Conservation (phyloP, 768 basidiomycete species). For the Russula vinacea region DNA sequence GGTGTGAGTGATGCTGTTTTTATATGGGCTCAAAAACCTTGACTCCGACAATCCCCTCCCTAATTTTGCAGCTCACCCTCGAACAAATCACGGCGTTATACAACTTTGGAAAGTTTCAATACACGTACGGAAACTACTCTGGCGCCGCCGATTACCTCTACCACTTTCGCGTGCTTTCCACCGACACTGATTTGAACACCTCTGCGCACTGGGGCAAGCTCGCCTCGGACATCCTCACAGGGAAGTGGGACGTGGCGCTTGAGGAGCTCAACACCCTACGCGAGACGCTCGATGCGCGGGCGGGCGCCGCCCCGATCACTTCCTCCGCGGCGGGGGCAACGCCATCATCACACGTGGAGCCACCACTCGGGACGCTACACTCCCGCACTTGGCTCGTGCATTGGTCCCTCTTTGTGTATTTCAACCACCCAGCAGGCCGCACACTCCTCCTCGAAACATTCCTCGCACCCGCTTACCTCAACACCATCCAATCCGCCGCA, state of each 20-base stretch:
- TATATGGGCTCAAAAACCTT: conserved; percentile 13
- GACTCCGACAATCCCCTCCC: too few relatives aligned
- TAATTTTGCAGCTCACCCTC: conserved; percentile 68
- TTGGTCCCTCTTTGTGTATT: conserved; percentile 98
- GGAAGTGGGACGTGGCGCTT: conserved; percentile 92
- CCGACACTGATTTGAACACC: conserved; percentile 86
- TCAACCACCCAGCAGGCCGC: conserved; percentile 90
- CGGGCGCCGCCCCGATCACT: conserved; percentile 43
- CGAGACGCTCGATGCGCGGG: conserved; percentile 82
- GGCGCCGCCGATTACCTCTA: conserved; percentile 97
- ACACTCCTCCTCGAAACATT: conserved; percentile 93
- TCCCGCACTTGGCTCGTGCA: conserved; percentile 95
- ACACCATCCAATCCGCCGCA: conserved; percentile 94
- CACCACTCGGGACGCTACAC: conserved; percentile 81
- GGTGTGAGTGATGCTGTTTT: conserved; percentile 48
- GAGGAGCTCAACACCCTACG: conserved; percentile 95
- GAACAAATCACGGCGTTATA: conserved; percentile 96
- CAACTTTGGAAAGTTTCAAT: conserved; percentile 98
- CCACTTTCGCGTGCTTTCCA: conserved; percentile 97
- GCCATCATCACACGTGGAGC: conserved; percentile 53
- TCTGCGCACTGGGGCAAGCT: conserved; percentile 99
- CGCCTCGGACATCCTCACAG: conserved; percentile 91
- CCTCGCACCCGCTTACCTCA: conserved; percentile 94
- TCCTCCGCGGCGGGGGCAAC: conserved; percentile 28
- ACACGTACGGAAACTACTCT: conserved; percentile 96